phyloP scores from a whole-genome alignment of 2,329 filamentous ascomycete species.

The Tolypocladium sp. region DNA sequence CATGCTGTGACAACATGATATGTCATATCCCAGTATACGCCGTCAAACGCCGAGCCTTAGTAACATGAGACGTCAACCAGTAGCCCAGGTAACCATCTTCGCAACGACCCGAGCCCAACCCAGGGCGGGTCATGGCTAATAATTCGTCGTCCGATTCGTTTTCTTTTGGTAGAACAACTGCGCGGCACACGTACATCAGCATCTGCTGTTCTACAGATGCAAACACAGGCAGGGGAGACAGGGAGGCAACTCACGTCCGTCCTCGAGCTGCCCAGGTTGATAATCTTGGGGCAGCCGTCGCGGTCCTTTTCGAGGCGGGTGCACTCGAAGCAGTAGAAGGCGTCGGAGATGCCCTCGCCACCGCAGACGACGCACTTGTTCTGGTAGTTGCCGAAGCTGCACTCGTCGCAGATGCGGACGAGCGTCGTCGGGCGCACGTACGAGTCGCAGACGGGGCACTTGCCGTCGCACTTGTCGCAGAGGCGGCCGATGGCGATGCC shows the following conservation, averaged over 20 bases:
- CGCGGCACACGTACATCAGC: conserved; percentile 2
- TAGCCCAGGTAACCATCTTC: neutral
- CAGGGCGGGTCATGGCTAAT: conserved; percentile 41
- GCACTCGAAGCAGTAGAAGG: conserved; percentile 99
- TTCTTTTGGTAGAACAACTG: conserved; percentile 59
- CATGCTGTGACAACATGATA: neutral
- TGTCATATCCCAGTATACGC: neutral
- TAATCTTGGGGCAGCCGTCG: conserved; percentile 98
- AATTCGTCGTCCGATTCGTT: conserved; percentile 50
- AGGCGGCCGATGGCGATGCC: conserved; percentile 97
- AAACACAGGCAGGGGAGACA: conserved; percentile 28
- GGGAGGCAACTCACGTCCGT: conserved; percentile 63
- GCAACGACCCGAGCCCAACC: conserved; percentile 28
- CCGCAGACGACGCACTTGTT: conserved; percentile 99
- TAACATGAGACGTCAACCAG: neutral
- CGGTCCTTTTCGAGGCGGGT: conserved; percentile 93
- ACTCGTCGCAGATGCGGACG: conserved; percentile 98
- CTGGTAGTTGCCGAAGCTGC: conserved; percentile 98
- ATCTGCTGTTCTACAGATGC: neutral
- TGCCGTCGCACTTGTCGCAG: conserved; percentile 99
- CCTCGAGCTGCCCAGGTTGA: conserved; percentile 89
- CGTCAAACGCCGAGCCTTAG: neutral
- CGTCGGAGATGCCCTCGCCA: conserved; percentile 94
- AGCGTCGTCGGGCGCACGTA: conserved; percentile 97
- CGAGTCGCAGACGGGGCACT: conserved; percentile 97